Evolutionary conservation across 495 filamentous ascomycete species (phyloP).

Genomic region (Trichoderma asperelloides): DNA sequence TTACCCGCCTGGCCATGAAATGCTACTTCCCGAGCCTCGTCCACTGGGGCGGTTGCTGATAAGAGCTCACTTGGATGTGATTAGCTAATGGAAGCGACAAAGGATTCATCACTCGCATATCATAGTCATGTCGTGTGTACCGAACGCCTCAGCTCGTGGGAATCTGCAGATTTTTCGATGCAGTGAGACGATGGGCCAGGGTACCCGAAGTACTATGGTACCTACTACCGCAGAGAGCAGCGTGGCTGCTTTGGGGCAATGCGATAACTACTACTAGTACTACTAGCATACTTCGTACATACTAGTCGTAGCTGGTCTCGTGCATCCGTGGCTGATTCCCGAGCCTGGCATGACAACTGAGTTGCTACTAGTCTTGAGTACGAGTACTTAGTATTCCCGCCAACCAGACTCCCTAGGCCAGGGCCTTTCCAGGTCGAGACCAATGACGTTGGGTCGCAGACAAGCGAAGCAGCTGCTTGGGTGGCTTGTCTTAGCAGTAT

Average conservation of each 20-base stretch:
- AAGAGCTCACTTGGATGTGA: not conserved
- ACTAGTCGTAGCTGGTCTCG: not conserved
- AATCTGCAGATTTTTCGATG: not conserved
- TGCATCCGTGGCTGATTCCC: not conserved
- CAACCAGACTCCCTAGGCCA: not conserved
- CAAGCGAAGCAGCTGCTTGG: not conserved
- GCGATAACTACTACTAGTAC: no score
- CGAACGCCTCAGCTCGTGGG: not conserved
- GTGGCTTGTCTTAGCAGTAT: not conserved
- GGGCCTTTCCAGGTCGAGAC: conserved; percentile 6
- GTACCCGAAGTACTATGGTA: not conserved
- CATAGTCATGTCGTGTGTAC: not conserved
- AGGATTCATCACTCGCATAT: not conserved
- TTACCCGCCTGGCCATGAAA: not conserved
- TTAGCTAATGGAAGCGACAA: not conserved
- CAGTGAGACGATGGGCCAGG: not conserved
- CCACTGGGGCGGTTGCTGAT: not conserved
- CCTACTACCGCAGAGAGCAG: not conserved
- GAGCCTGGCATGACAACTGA: not conserved
- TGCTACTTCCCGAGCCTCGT: not conserved
- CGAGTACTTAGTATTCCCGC: not conserved
- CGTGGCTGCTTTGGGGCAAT: not conserved
- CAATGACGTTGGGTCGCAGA: not conserved
- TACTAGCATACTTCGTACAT: no score
- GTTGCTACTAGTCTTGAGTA: not conserved